Percentiles rank a stretch among this genome's conserved stretches.
Evolutionary conservation across 768 basidiomycete genomes (phyloP).

Genomic region (Lentinula raphanica): DNA sequence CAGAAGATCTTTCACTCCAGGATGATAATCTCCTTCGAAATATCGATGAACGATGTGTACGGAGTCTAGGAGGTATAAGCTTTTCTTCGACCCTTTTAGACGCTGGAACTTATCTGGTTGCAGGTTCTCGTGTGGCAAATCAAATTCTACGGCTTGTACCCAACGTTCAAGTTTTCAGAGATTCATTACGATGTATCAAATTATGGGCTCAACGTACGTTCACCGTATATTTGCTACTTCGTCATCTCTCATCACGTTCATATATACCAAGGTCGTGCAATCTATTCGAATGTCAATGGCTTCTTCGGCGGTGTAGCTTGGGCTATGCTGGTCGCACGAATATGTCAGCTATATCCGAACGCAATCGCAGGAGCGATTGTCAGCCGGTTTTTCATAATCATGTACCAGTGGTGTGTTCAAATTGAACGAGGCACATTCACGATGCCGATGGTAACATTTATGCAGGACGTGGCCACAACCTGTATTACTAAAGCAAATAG

Average conservation of each 20-base stretch:
- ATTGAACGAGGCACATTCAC: not conserved
- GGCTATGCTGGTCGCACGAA: slow-evolving; percentile 98
- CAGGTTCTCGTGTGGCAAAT: slow-evolving; percentile 93
- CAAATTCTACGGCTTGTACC: slow-evolving; percentile 94
- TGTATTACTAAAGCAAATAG: slow-evolving; percentile 94
- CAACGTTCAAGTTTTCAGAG: slow-evolving; percentile 89
- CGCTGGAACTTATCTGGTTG: not conserved
- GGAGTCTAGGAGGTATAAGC: slow-evolving; percentile 81
- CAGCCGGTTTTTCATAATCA: slow-evolving; percentile 96
- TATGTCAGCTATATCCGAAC: slow-evolving; percentile 97
- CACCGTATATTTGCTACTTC: not conserved
- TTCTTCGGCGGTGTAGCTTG: slow-evolving; percentile 98
- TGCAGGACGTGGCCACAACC: slow-evolving; percentile 97
- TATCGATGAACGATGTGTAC: slow-evolving; percentile 89
- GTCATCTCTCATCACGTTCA: not conserved
- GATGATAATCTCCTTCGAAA: slow-evolving; percentile 91
- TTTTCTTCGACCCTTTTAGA: not conserved
- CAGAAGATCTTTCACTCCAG: slow-evolving; percentile 83
- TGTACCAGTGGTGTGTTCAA: slow-evolving; percentile 83
- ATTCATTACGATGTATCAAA: slow-evolving; percentile 92
- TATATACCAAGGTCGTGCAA: slow-evolving; percentile 68
- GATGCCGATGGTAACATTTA: not conserved
- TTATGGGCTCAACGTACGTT: slow-evolving; percentile 91
- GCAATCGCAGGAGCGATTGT: slow-evolving; percentile 93
- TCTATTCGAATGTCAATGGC: slow-evolving; percentile 97